phyloP scores from a whole-genome alignment of 495 filamentous ascomycete genomes.

The Aspergillus indologenus region DNA sequence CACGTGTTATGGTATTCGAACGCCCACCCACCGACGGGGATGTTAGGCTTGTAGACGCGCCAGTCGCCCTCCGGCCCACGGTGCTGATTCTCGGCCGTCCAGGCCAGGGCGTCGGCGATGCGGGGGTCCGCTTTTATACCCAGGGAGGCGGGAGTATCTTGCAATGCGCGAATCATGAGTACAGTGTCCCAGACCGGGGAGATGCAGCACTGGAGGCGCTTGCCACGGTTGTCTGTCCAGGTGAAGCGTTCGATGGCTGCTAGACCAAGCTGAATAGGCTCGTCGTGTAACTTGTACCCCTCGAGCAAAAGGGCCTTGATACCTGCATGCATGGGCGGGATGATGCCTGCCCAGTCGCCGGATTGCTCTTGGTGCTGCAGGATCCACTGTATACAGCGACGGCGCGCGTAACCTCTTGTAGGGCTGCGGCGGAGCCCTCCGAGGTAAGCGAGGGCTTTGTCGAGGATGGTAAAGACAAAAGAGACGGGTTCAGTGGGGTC shows the following conservation, averaged over 20 bases:
- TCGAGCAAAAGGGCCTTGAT: constrained; percentile 31
- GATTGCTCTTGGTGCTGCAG: constrained; percentile 29
- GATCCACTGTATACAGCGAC: constrained; percentile 28
- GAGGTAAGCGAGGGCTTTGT: neutral
- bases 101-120: too few relatives aligned
- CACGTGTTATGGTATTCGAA: constrained; percentile 36
- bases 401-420: constrained; percentile 16
- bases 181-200: neutral
- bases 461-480: neutral
- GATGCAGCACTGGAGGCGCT: neutral
- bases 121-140: too few relatives aligned
- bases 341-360: constrained; percentile 33
- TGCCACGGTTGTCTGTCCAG: too few relatives aligned
- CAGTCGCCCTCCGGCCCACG: too few relatives aligned
- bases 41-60: constrained; percentile 16
- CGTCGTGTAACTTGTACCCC: constrained; percentile 15
- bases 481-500: too few relatives aligned
- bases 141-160: too few relatives aligned
- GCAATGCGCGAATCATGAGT: too few relatives aligned
- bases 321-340: constrained; percentile 28
- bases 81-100: too few relatives aligned
- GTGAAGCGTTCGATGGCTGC: too few relatives aligned
- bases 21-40: constrained; percentile 27
- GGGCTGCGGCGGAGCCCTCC: neutral
- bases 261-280: too few relatives aligned